Evolutionary conservation across 2,329 filamentous ascomycete species (phyloP).

Genomic region (Metarhizium guizhouense): DNA sequence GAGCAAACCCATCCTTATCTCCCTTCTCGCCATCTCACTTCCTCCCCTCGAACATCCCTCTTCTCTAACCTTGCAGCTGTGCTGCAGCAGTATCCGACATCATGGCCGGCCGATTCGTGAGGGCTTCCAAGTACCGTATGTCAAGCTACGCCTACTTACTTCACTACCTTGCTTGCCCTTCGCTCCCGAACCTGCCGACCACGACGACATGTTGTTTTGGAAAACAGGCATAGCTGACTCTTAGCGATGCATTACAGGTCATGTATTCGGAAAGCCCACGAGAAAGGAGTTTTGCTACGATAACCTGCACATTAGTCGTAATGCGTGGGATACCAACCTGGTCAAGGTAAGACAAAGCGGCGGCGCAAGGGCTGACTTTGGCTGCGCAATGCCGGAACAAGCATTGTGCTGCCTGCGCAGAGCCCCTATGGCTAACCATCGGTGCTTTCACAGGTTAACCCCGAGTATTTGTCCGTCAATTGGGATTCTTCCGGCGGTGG

Average conservation of each 20-base stretch:
- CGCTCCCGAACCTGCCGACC: neutral
- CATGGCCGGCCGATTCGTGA: conserved; percentile 58
- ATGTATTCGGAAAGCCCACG: conserved; percentile 94
- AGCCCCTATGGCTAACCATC: conserved; percentile 5
- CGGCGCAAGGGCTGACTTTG: neutral
- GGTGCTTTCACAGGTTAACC: conserved; percentile 61
- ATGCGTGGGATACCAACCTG: conserved; percentile 98
- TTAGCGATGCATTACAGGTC: conserved; percentile 48
- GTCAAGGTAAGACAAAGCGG: conserved; percentile 64
- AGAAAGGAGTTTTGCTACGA: conserved; percentile 98
- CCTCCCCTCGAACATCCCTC: neutral
- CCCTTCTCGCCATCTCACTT: conserved; percentile 8
- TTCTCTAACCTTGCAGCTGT: conserved; percentile 1
- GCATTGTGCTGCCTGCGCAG: neutral
- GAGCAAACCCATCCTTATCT: conserved; percentile 7
- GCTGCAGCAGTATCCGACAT: conserved; percentile 12
- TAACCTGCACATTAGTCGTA: conserved; percentile 91
- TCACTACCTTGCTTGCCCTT: neutral
- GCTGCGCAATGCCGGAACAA: neutral
- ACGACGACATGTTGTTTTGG: neutral
- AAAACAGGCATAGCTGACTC: neutral
- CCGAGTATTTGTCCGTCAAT: conserved; percentile 93
- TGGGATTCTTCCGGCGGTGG: conserved; percentile 96
- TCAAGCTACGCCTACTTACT: conserved; percentile 9
- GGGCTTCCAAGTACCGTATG: conserved; percentile 61